phyloP scores from a whole-genome alignment of 306 rosid species.

The Ormosia emarginata region DNA sequence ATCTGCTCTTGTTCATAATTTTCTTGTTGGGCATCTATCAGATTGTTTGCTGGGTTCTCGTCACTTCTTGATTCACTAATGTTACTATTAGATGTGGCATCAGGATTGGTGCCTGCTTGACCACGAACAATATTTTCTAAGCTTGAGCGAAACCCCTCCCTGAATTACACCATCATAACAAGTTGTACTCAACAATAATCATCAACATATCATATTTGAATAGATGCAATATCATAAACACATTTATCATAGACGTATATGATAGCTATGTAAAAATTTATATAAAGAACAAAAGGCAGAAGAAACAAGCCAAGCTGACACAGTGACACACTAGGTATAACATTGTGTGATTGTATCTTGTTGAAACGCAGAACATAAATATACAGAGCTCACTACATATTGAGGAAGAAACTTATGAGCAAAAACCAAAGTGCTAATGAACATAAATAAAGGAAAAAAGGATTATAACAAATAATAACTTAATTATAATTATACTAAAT shows the following conservation, averaged over 20 bases:
- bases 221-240: neutral
- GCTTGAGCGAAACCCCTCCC: conserved; percentile 94
- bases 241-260: neutral
- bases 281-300: neutral
- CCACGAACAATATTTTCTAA: conserved; percentile 93
- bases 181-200: conserved; percentile 1
- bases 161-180: conserved; percentile 28
- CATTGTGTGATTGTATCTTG: neutral
- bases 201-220: conserved; percentile 17
- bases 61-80: conserved; percentile 62
- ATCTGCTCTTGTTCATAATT: conserved; percentile 53
- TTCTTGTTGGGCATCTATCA: conserved; percentile 50
- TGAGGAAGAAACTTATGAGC: conserved; percentile 1
- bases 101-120: conserved; percentile 66
- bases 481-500: neutral
- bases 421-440: neutral
- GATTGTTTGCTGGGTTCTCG: conserved; percentile 47
- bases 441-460: neutral
- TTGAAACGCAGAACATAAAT: conserved; percentile 4
- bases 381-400: neutral
- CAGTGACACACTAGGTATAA: neutral
- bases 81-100: conserved; percentile 54
- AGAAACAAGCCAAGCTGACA: conserved; percentile 2
- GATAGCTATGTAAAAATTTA: neutral
- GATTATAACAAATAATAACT: neutral